A percentile compares a stretch with the other conserved stretches of the same genome.
Evolutionary conservation across 2,329 filamentous ascomycete species (phyloP).

Genomic region (Parascedosporium putredinis): DNA sequence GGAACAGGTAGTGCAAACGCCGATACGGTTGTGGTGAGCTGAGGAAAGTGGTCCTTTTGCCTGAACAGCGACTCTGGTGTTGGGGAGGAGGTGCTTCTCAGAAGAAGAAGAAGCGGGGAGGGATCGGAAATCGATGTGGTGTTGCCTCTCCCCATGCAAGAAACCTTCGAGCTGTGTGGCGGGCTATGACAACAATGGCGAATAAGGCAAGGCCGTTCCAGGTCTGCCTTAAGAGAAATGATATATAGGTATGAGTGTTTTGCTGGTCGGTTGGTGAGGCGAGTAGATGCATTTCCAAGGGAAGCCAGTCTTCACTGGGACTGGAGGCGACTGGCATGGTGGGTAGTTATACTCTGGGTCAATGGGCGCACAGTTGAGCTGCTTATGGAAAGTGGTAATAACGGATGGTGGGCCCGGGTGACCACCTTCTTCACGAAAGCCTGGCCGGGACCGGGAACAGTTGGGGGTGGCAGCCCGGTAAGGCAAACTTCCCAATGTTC

Average conservation of each 20-base stretch:
- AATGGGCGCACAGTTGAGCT: not conserved
- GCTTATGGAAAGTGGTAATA: not conserved
- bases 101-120: not conserved
- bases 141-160: not conserved
- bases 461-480: slow-evolving; percentile 1
- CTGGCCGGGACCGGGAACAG: not conserved
- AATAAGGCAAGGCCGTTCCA: slow-evolving; percentile 22
- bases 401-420: not conserved
- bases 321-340: slow-evolving; percentile 7
- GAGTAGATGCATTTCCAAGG: not conserved
- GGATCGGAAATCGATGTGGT: not conserved
- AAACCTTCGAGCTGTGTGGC: not conserved
- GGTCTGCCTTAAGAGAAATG: slow-evolving; percentile 14
- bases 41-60: not conserved
- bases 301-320: slow-evolving; percentile 3
- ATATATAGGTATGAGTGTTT: slow-evolving; percentile 7
- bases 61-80: not conserved
- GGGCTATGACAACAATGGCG: slow-evolving; percentile 23
- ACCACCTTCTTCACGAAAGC: not conserved
- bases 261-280: slow-evolving; percentile 2
- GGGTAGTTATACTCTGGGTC: slow-evolving; percentile 7
- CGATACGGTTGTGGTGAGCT: not conserved
- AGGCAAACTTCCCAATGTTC: slow-evolving; percentile 4
- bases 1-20: not conserved
- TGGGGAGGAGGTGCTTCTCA: not conserved